Evolutionary conservation across 2,329 filamentous ascomycete genomes (phyloP).

Genomic region (Trichoderma sp.): DNA sequence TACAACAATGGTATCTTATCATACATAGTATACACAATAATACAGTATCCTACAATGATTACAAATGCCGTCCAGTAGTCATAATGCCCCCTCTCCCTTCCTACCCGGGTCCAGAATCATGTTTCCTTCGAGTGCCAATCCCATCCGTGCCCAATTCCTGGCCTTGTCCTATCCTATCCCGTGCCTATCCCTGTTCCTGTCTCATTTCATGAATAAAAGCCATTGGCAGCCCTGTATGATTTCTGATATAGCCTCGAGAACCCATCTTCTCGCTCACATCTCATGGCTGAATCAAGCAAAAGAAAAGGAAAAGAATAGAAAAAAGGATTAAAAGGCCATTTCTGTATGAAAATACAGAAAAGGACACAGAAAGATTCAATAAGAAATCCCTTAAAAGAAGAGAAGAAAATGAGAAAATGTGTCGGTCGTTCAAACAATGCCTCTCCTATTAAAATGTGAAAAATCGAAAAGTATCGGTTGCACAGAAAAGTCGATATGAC

Average conservation of each 20-base stretch:
- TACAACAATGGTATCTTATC: background rate
- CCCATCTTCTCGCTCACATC: background rate
- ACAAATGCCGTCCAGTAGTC: background rate
- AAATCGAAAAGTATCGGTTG: background rate
- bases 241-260: background rate
- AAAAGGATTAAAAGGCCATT: background rate
- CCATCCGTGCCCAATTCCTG: background rate
- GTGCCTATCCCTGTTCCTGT: background rate
- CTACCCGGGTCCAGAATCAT: background rate
- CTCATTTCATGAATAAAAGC: background rate
- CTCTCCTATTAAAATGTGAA: background rate
- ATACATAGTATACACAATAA: conserved; percentile 5
- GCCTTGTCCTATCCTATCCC: background rate
- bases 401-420: background rate
- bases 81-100: too few species aligned
- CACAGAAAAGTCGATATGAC: background rate
- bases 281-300: background rate
- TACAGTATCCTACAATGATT: conserved; percentile 8
- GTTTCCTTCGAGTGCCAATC: background rate
- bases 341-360: background rate
- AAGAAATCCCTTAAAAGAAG: background rate
- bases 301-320: background rate
- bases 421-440: background rate
- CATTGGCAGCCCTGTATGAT: background rate
- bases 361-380: background rate